phyloP scores from a whole-genome alignment of 345 rosid genomes.

The Lumnitzera racemosa region DNA sequence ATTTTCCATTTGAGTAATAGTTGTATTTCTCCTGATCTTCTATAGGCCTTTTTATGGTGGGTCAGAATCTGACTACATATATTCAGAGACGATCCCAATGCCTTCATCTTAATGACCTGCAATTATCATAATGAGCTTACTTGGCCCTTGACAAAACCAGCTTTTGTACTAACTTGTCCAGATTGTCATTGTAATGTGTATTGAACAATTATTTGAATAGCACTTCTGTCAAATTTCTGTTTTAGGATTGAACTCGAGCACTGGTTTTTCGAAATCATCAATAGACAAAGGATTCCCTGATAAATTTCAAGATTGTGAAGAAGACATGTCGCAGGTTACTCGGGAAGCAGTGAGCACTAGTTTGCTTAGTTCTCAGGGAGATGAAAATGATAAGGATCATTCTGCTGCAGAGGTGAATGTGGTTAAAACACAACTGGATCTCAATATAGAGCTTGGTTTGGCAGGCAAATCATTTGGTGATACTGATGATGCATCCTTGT shows the following conservation, averaged over 20 bases:
- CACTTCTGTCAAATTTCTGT: no score
- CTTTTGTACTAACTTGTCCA: no score
- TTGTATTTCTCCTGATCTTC: no score
- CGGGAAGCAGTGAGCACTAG: conserved; percentile 19
- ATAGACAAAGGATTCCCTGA: conserved; percentile 13
- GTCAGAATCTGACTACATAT: no score
- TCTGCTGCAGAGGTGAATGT: conserved; percentile 7
- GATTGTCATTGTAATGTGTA: no score
- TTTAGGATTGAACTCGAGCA: conserved; percentile 1
- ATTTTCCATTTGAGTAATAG: no score
- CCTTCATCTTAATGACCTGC: no score
- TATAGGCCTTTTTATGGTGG: no score
- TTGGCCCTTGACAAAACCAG: no score
- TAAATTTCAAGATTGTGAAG: conserved; percentile 17
- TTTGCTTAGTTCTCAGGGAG: conserved; percentile 18
- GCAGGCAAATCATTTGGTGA: conserved; percentile 11
- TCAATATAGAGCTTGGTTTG: conserved; percentile 23
- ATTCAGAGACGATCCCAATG: no score
- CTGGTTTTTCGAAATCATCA: conserved; percentile 15
- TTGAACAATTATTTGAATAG: no score
- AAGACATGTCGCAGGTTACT: conserved; percentile 29
- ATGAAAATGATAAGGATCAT: conserved; percentile 11
- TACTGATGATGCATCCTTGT: conserved; percentile 16
- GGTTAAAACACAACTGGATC: conserved; percentile 27
- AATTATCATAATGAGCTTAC: no score